These are phyloP conservation scores for Gossypium lobatum DNA, from an alignment of 441 rosid genomes.

Conservation along the genomic window DNA sequence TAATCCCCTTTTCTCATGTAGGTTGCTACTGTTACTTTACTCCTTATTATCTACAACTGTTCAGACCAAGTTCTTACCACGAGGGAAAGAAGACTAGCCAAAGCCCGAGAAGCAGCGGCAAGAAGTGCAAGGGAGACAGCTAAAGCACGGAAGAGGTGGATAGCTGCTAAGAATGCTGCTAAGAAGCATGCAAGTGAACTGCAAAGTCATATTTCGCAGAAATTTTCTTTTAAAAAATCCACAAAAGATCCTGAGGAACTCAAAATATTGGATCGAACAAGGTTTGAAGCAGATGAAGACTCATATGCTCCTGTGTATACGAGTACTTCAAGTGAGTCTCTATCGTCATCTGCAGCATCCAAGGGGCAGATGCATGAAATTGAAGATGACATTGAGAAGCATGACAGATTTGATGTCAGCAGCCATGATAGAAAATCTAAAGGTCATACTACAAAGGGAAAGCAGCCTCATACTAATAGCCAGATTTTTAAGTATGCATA, in stretches of 20 bases:
- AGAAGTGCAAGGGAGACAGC: constrained; percentile 63
- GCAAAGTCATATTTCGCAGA: constrained; percentile 59
- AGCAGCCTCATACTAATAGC: constrained; percentile 42
- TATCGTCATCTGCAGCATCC: constrained; percentile 29
- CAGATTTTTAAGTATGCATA: constrained; percentile 76
- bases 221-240: constrained; percentile 52
- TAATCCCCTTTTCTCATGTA: constrained; percentile 31
- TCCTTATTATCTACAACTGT: constrained; percentile 81
- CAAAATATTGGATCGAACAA: constrained; percentile 41
- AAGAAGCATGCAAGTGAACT: constrained; percentile 66
- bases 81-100: constrained; percentile 72
- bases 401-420: constrained; percentile 31
- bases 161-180: constrained; percentile 63
- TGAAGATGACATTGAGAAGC: constrained; percentile 26
- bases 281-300: constrained; percentile 34
- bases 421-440: constrained; percentile 36
- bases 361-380: constrained; percentile 39
- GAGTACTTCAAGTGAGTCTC: constrained; percentile 29
- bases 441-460: constrained; percentile 34
- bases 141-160: constrained; percentile 78
- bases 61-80: constrained; percentile 84
- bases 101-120: constrained; percentile 85
- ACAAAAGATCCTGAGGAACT: constrained; percentile 33
- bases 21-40: constrained; percentile 61
- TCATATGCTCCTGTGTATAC: constrained; percentile 25